Conservation (phyloP, 2,329 filamentous ascomycete species). For the Penicillium sp. region DNA sequence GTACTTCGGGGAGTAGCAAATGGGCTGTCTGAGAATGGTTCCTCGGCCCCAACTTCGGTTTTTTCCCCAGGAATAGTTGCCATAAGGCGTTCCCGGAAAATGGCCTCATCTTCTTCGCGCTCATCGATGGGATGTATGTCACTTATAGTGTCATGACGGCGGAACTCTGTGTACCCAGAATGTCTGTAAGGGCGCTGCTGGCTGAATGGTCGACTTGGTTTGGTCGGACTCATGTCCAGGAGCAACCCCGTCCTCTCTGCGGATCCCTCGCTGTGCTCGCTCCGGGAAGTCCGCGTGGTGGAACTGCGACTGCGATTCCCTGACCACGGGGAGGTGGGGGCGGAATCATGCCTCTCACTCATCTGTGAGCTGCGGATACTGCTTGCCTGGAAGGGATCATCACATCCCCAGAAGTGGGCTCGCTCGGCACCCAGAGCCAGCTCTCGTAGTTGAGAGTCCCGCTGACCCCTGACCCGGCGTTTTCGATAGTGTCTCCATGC, state of each 20-base stretch:
- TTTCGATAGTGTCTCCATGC: conserved; percentile 51
- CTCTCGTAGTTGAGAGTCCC: conserved; percentile 53
- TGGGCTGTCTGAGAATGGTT: conserved; percentile 26
- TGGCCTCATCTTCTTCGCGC: conserved; percentile 54
- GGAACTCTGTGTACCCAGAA: conserved; percentile 47
- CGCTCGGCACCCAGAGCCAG: conserved; percentile 50
- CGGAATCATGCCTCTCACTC: conserved; percentile 16
- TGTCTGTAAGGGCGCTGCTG: conserved; percentile 31
- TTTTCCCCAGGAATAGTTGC: conserved; percentile 16
- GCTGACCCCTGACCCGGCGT: conserved; percentile 38
- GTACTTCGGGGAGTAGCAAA: conserved; percentile 27
- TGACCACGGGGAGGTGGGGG: conserved; percentile 29
- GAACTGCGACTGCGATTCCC: conserved; percentile 18
- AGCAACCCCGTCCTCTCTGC: conserved; percentile 43
- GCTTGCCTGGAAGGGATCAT: conserved; percentile 38
- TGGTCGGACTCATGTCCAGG: conserved; percentile 39
- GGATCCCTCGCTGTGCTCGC: conserved; percentile 26
- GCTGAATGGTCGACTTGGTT: conserved; percentile 32
- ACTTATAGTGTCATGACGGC: conserved; percentile 48
- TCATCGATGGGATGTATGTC: conserved; percentile 61
- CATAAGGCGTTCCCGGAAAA: conserved; percentile 20
- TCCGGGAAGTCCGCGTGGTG: conserved; percentile 22
- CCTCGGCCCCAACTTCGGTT: conserved; percentile 13
- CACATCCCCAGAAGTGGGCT: conserved; percentile 38
- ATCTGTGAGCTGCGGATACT: conserved; percentile 32